Conservation (phyloP, 176 grass and related monocot species). For the Typha latifolia region DNA sequence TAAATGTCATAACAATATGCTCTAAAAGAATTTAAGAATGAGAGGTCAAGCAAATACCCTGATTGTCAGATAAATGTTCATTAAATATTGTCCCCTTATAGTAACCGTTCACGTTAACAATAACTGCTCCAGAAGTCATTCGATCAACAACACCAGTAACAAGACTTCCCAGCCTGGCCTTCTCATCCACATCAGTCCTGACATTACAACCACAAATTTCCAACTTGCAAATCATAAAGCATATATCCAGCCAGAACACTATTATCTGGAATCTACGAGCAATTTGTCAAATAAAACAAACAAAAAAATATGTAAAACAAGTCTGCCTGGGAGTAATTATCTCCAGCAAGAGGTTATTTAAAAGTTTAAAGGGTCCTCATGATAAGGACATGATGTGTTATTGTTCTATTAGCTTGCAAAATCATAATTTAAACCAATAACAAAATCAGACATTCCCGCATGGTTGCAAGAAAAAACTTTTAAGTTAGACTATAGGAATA, state of each 20-base stretch:
- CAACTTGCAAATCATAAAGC: background rate
- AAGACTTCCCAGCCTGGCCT: constrained; percentile 51
- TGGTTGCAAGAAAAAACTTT: background rate
- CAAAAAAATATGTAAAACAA: too few species aligned
- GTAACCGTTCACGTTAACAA: constrained; percentile 63
- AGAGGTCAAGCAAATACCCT: constrained; percentile 34
- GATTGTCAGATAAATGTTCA: constrained; percentile 76
- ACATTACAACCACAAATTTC: background rate
- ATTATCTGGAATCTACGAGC: background rate
- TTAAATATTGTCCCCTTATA: constrained; percentile 66
- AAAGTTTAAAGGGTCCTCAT: too few species aligned
- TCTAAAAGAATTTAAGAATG: background rate
- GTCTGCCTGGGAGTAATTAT: too few species aligned
- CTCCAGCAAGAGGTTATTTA: too few species aligned
- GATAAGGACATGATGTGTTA: too few species aligned
- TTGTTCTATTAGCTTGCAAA: too few species aligned
- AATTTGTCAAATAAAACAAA: too few species aligned
- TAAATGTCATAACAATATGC: constrained; percentile 15
- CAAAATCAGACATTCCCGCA: too few species aligned
- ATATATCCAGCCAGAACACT: background rate
- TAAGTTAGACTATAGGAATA: background rate
- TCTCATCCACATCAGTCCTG: constrained; percentile 38
- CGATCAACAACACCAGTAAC: constrained; percentile 82
- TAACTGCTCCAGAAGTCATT: constrained; percentile 64
- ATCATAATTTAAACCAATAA: too few species aligned